Percentiles rank a stretch among this genome's conserved stretches.
Evolutionary conservation across 164 flowering plant species (phyloP).

Genomic region (Magnolia sinica): DNA sequence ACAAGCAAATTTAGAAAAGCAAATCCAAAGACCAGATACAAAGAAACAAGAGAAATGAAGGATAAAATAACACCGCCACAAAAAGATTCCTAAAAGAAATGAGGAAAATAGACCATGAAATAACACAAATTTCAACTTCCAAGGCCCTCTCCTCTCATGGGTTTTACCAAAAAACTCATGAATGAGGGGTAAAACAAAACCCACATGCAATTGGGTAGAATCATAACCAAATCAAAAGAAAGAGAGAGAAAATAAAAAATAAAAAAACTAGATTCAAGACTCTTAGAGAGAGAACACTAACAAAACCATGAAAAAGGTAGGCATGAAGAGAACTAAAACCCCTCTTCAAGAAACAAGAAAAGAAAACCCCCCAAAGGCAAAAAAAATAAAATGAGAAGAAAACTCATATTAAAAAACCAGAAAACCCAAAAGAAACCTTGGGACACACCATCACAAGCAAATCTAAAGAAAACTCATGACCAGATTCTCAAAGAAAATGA

Average conservation of each 20-base stretch:
- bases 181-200: background rate
- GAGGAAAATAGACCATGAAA: background rate
- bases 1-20: background rate
- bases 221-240: background rate
- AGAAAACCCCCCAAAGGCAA: background rate
- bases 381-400: background rate
- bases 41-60: background rate
- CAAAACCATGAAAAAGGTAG: background rate
- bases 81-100: background rate
- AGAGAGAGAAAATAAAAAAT: background rate
- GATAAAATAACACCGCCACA: background rate
- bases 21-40: background rate
- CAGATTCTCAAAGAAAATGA: background rate
- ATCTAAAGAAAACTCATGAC: background rate
- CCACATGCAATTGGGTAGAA: background rate
- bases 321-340: background rate
- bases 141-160: background rate
- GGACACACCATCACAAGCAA: background rate
- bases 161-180: background rate
- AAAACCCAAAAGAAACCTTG: background rate
- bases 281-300: background rate
- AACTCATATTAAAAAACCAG: background rate
- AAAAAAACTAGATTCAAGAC: background rate
- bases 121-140: background rate
- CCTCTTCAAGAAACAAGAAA: background rate